Conservation (phyloP, 192 early-diverging fungal genomes). For the Oehlia diaphana region DNA sequence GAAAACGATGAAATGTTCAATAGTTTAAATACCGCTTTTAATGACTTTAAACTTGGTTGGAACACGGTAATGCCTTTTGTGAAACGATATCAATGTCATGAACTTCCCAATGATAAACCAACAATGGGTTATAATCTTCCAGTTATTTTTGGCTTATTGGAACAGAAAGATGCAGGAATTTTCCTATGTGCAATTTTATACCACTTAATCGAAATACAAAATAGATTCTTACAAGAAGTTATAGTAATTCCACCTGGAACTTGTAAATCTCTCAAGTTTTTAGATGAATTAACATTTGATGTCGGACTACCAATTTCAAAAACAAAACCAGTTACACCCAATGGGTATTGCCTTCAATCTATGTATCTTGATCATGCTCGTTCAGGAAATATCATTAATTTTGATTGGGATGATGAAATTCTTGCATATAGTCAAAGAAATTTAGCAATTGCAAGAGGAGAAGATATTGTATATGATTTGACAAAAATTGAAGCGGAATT, state of each 20-base stretch:
- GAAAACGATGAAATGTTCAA: not conserved
- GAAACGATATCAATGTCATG: slow-evolving; percentile 9
- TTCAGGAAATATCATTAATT: not conserved
- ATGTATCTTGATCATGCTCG: not conserved
- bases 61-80: slow-evolving; percentile 11
- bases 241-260: slow-evolving; percentile 9
- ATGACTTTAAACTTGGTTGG: slow-evolving; percentile 25
- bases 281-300: not conserved
- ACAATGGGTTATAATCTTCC: not conserved
- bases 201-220: slow-evolving; percentile 23
- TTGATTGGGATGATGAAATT: slow-evolving; percentile 14
- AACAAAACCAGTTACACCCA: not conserved
- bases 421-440: not conserved
- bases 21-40: not conserved
- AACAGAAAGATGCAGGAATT: slow-evolving; percentile 1
- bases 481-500: slow-evolving; percentile 27
- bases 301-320: not conserved
- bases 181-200: slow-evolving; percentile 22
- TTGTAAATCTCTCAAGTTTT: slow-evolving; percentile 7
- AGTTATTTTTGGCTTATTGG: too few species aligned
- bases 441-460: not conserved
- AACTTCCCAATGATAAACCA: not conserved
- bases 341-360: slow-evolving; percentile 1
- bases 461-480: slow-evolving; percentile 15
- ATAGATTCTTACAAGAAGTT: slow-evolving; percentile 22